Evolutionary conservation across 2,329 filamentous ascomycete genomes (phyloP), one percentile per base, ranked within the genome.

Genomic region (Ustilaginoidea virens): DNA sequence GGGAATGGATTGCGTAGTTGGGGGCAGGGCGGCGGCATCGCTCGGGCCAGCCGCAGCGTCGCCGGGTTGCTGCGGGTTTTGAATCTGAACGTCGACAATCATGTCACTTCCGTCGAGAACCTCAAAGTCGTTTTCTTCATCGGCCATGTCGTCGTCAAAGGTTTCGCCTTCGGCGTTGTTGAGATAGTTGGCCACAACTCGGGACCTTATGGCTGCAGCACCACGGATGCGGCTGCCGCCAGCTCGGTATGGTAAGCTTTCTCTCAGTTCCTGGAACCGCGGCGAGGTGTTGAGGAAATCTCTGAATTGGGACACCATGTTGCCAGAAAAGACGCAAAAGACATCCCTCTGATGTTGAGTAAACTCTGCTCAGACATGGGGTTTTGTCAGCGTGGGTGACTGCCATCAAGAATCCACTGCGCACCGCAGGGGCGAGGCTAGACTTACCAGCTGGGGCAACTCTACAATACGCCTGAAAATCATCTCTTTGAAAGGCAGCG

Each of bases 241-340:
- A 11, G 29, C 15, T 26, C 40, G 34, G 22, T 30, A 35, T 14
- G 40, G 26, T 32, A 46, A 33, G 14, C 37, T 44, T 5, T 60
- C 52, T 17, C 58, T 56, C 6, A 60, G 41, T 4, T 57, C 53
- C 23, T 60, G 55, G 30, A 68, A 71, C 19, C 57, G 52, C 1
- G 53, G 48, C 8, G 59, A 55, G 1, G 51, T 58, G 39, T 85
- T 92, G 22, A 98, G 64, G 46, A 85, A 80, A 17, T 76, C 67
- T 23, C 87, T 77, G 16, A 98, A 69, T 23, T 71, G 69, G 23
- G 62, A 61, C 2, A 98, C 87, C 31, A 86, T 86, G 16, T 71
- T 67, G 5, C 90, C 87, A 2, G 86, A 94, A 52, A 98, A 98
- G 30, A 98, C 90, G 47, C 90, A 98, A 49, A 98, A 98, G 6